Evolutionary conservation across 2,329 filamentous ascomycete species (phyloP).

Genomic region (Fusarium sp.): DNA sequence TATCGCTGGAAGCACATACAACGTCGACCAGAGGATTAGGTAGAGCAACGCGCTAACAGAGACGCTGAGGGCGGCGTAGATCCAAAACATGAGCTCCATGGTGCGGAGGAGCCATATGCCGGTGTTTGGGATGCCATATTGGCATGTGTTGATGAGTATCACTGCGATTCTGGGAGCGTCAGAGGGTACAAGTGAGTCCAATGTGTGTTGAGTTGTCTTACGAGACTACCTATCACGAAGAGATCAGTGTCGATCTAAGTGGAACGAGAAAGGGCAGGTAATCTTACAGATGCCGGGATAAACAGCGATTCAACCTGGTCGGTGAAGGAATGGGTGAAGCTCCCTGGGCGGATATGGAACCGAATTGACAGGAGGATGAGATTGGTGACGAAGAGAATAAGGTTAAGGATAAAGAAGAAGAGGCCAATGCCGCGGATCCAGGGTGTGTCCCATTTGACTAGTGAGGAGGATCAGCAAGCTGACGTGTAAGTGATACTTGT

Average conservation of each 20-base stretch:
- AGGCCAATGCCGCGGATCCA: conserved; percentile 67
- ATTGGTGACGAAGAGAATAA: conserved; percentile 68
- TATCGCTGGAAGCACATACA: conserved; percentile 49
- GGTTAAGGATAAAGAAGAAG: conserved; percentile 68
- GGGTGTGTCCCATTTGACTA: conserved; percentile 48
- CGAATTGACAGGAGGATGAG: conserved; percentile 69
- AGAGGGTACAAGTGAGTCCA: not conserved
- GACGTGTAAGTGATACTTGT: not conserved
- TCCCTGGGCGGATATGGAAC: conserved; percentile 73
- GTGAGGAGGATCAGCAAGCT: not conserved
- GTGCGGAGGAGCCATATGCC: conserved; percentile 67
- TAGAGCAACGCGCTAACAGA: conserved; percentile 75
- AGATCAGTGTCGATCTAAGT: conserved; percentile 10
- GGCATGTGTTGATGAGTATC: conserved; percentile 77
- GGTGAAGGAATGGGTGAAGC: conserved; percentile 73
- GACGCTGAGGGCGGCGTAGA: conserved; percentile 73
- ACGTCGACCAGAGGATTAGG: conserved; percentile 71
- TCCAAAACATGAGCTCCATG: conserved; percentile 76
- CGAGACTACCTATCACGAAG: conserved; percentile 52
- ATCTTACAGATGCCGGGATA: conserved; percentile 67
- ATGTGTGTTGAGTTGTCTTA: conserved; percentile 40
- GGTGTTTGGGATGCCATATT: conserved; percentile 72
- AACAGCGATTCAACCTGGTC: conserved; percentile 83
- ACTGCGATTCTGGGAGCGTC: conserved; percentile 67
- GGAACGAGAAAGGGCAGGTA: not conserved